These are phyloP conservation scores for Eimeria brunetti DNA, from an alignment of 169 alveolate species.

Conservation along the genomic window DNA sequence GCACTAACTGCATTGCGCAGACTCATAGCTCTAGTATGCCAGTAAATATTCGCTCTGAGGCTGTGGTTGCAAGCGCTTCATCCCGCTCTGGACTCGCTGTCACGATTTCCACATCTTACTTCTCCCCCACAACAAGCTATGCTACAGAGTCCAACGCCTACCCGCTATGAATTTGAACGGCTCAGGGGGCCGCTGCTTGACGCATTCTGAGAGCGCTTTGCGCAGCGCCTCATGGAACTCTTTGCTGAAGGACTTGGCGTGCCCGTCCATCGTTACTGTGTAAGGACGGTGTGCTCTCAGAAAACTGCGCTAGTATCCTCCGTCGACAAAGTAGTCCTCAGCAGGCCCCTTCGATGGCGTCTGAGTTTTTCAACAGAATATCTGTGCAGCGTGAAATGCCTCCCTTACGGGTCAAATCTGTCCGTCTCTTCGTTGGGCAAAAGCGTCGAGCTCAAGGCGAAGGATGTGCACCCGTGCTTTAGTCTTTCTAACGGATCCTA, in stretches of 20 bases:
- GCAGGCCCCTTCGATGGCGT: not conserved
- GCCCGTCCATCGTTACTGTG: not conserved
- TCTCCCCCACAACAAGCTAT: not conserved
- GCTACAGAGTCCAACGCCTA: not conserved
- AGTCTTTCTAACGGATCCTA: not conserved
- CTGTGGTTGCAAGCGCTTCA: not conserved
- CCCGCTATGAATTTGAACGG: slow-evolving; percentile 68
- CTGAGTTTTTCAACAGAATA: not conserved
- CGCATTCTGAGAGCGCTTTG: slow-evolving; percentile 43
- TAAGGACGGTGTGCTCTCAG: not conserved
- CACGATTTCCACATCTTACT: not conserved
- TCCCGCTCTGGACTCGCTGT: not conserved
- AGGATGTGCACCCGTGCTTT: not conserved
- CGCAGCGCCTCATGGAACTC: slow-evolving; percentile 64
- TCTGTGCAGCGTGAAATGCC: not conserved
- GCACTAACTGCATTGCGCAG: not conserved
- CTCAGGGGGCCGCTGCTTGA: slow-evolving; percentile 50
- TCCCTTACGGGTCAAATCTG: not conserved
- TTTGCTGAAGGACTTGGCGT: slow-evolving; percentile 18
- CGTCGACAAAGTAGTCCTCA: not conserved
- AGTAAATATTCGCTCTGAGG: not conserved
- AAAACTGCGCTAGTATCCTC: not conserved
- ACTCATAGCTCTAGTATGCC: not conserved
- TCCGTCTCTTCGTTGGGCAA: not conserved
- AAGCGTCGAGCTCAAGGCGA: not conserved